These are phyloP conservation scores for Fusarium tanahbumbuense DNA, from an alignment of 2,329 filamentous ascomycete species.

Conservation along the genomic window DNA sequence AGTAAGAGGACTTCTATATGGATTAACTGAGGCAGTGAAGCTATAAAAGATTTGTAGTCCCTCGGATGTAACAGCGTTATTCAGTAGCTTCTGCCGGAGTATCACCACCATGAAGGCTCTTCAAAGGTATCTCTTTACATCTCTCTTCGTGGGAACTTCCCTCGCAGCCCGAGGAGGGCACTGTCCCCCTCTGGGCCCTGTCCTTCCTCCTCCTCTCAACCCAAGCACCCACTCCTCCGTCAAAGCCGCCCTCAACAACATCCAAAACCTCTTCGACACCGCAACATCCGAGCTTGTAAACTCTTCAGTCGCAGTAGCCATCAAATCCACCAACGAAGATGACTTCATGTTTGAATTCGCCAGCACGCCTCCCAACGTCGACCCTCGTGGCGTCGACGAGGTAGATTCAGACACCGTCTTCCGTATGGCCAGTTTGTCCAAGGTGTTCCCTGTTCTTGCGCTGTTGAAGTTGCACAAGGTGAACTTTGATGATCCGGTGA, in stretches of 20 bases:
- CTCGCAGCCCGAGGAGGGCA: slow-evolving; percentile 21
- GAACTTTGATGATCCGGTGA: slow-evolving; percentile 8
- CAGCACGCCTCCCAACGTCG: slow-evolving; percentile 4
- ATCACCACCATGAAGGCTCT: neutral
- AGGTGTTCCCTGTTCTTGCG: slow-evolving; percentile 12
- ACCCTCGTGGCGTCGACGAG: slow-evolving; percentile 9
- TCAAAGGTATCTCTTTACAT: neutral
- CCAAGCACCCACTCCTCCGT: slow-evolving; percentile 7
- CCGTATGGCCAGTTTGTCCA: slow-evolving; percentile 22
- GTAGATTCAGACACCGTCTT: slow-evolving; percentile 21
- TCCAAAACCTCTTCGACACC: neutral
- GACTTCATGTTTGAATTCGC: slow-evolving; percentile 22
- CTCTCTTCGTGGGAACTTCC: neutral
- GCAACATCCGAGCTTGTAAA: neutral
- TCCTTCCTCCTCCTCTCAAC: slow-evolving; percentile 2
- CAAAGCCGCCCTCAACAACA: neutral
- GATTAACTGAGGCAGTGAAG: neutral
- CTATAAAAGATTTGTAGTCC: neutral
- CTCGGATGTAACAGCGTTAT: neutral
- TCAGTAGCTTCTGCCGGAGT: neutral
- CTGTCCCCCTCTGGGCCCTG: slow-evolving; percentile 7
- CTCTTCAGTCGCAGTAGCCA: slow-evolving; percentile 2
- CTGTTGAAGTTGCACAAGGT: slow-evolving; percentile 6
- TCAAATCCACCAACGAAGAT: slow-evolving; percentile 20
- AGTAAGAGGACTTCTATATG: too few relatives aligned